phyloP scores from a whole-genome alignment of 345 rosid genomes.

The Pugionium dolabratum region DNA sequence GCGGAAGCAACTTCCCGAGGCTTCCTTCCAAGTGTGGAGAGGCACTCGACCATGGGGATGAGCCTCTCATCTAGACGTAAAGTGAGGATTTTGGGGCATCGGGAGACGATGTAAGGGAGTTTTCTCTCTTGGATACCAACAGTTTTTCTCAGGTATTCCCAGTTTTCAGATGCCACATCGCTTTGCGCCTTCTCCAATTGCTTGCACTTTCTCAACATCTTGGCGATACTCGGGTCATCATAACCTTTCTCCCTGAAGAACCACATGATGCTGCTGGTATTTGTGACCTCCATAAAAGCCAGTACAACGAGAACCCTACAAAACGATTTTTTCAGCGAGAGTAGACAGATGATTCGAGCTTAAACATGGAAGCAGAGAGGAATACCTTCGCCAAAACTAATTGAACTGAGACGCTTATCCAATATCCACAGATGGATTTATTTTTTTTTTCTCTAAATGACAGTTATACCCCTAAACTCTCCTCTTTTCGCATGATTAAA shows the following conservation, averaged over 20 bases:
- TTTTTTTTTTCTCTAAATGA: slow-evolving; percentile 20
- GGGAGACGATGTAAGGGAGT: slow-evolving; percentile 60
- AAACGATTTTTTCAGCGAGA: slow-evolving; percentile 12
- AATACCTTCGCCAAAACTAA: slow-evolving; percentile 15
- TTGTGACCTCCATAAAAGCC: slow-evolving; percentile 50
- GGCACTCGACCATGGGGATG: slow-evolving; percentile 70
- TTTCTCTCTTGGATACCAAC: slow-evolving; percentile 76
- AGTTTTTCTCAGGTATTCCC: slow-evolving; percentile 58
- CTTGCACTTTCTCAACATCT: slow-evolving; percentile 68
- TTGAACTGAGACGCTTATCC: slow-evolving; percentile 29
- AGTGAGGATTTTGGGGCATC: slow-evolving; percentile 73
- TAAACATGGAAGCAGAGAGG: slow-evolving; percentile 24
- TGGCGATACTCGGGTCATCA: slow-evolving; percentile 52
- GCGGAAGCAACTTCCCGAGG: slow-evolving; percentile 66
- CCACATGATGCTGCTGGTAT: slow-evolving; percentile 53
- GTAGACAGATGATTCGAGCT: slow-evolving; percentile 22
- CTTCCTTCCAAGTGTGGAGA: slow-evolving; percentile 52
- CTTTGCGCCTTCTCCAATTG: slow-evolving; percentile 53
- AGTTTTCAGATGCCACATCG: slow-evolving; percentile 70
- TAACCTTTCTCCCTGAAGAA: slow-evolving; percentile 71
- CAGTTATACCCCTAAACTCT: slow-evolving; percentile 7
- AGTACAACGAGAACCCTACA: slow-evolving; percentile 3
- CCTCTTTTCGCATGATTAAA: not conserved
- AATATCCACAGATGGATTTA: slow-evolving; percentile 15
- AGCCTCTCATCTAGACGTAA: slow-evolving; percentile 63